Base-by-base conservation (phyloP, 129 eudicot genomes). In the Centaurea solstitialis region DNA sequence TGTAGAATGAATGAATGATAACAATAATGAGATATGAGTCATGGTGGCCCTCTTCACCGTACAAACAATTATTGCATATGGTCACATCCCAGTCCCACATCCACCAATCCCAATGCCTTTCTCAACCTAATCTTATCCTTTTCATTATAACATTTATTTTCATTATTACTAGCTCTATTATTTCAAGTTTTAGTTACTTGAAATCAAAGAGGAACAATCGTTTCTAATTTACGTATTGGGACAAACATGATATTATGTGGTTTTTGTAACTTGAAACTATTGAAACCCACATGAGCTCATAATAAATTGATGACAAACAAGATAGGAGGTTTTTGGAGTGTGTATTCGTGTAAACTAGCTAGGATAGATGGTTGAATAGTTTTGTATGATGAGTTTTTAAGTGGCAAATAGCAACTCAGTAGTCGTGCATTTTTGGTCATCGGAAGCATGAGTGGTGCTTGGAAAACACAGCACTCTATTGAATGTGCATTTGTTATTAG, bases 11-110 rank as follows among this genome's bases (percentile, higher is more conserved):
- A 12, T 53, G 5, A 50, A 12, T 53, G 18, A 57, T 30, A 68
- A 68, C 13, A 68, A 68, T 68, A 15, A 68, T 26, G 40, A 57
- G 50, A 76, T 75, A n/a, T 18, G 47, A 35, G 18, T 75, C 30
- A 4, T 75, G 21, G 65, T n/a, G 65, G 65, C 22, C 9, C 65
- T 75, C 28, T 70, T 70, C 50, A 70, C 72, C 83, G 83, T 79
- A 79, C 83, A 37, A 71, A 57, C 41, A 71, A 71, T 79, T 57
- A 79, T 72, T 79, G 83, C 61, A 21, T 22, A 45, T 79, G 68
- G 59, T 68, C 76, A 68, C 69, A 68, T 78, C 81, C 43, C 26
- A 68, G 45, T 78, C 81, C 43, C 26, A 68, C 38, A 57, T 79
- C 30, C 70, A 59, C 61, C 83, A 59, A 79, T 79, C 77, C 77